Conservation (phyloP, 495 filamentous ascomycete genomes). For the Bombardia bombarda region DNA sequence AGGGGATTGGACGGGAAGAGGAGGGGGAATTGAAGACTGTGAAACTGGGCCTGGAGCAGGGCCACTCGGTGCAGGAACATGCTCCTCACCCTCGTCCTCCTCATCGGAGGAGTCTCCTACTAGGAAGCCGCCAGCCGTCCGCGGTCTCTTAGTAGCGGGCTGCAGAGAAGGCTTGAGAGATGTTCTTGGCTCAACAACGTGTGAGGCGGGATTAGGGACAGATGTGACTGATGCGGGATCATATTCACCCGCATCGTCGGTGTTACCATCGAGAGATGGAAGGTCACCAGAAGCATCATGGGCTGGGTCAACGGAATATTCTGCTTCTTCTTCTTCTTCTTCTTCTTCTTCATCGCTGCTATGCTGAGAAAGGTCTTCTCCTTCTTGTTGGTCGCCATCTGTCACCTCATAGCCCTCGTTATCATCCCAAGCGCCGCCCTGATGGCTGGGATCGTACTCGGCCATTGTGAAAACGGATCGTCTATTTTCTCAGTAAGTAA, state of each 20-base stretch:
- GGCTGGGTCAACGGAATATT: slow-evolving; percentile 39
- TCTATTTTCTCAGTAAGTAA: background rate
- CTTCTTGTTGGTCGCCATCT: slow-evolving; percentile 38
- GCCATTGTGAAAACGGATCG: slow-evolving; percentile 22
- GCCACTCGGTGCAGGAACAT: slow-evolving; percentile 13
- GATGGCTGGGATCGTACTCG: slow-evolving; percentile 26
- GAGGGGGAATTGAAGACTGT: slow-evolving; percentile 6
- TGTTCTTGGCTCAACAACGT: slow-evolving; percentile 19
- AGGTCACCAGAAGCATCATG: slow-evolving; percentile 38
- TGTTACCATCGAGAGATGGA: slow-evolving; percentile 26
- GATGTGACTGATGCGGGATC: slow-evolving; percentile 40
- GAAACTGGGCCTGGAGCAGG: slow-evolving; percentile 5
- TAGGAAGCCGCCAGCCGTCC: slow-evolving; percentile 72
- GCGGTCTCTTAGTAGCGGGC: slow-evolving; percentile 45
- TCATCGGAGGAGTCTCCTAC: slow-evolving; percentile 59
- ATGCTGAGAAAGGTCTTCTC: slow-evolving; percentile 49
- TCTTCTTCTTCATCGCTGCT: slow-evolving; percentile 33
- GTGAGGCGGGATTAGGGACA: slow-evolving; percentile 15
- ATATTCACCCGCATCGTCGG: slow-evolving; percentile 42
- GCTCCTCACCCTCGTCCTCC: slow-evolving; percentile 33
- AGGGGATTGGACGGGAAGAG: slow-evolving; percentile 19
- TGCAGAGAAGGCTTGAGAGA: slow-evolving; percentile 27
- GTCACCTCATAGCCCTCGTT: slow-evolving; percentile 45
- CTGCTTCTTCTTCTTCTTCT: slow-evolving; percentile 24
- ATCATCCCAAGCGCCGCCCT: slow-evolving; percentile 35